Conservation (phyloP, 192 early-diverging fungal genomes). For the Cetraspora pellucida region DNA sequence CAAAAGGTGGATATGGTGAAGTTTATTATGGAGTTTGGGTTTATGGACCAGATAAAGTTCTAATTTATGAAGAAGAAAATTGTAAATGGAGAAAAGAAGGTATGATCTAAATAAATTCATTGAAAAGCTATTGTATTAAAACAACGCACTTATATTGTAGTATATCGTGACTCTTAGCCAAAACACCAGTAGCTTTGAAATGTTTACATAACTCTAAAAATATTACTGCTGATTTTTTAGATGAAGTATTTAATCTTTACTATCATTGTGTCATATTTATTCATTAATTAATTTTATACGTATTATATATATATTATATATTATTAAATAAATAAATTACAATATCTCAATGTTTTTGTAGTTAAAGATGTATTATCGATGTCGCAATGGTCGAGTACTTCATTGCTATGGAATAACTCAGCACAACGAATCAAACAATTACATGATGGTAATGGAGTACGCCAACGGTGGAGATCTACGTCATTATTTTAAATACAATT, state of each 20-base stretch:
- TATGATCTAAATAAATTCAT: not conserved
- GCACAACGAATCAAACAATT: not conserved
- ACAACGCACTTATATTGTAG: not conserved
- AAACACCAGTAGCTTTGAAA: constrained; percentile 17
- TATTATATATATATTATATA: not conserved
- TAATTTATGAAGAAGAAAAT: not conserved
- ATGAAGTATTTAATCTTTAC: not conserved
- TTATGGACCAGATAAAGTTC: not conserved
- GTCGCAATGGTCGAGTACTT: not conserved
- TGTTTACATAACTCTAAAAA: not conserved
- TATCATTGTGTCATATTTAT: too few relatives aligned
- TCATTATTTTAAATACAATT: not conserved
- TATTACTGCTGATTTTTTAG: not conserved
- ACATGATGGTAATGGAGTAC: constrained; percentile 17
- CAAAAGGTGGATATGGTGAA: constrained; percentile 8
- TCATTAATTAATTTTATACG: too few relatives aligned
- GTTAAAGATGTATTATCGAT: constrained; percentile 1
- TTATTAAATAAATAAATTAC: not conserved
- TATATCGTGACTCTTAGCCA: not conserved
- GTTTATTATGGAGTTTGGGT: constrained; percentile 1
- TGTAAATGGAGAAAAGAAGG: not conserved
- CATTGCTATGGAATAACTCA: constrained; percentile 7
- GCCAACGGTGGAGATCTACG: not conserved
- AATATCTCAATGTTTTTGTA: not conserved
- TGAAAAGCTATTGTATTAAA: not conserved